These are phyloP conservation scores for Talinum fruticosum DNA, from an alignment of 148 eudicot genomes.

Conservation along the genomic window DNA sequence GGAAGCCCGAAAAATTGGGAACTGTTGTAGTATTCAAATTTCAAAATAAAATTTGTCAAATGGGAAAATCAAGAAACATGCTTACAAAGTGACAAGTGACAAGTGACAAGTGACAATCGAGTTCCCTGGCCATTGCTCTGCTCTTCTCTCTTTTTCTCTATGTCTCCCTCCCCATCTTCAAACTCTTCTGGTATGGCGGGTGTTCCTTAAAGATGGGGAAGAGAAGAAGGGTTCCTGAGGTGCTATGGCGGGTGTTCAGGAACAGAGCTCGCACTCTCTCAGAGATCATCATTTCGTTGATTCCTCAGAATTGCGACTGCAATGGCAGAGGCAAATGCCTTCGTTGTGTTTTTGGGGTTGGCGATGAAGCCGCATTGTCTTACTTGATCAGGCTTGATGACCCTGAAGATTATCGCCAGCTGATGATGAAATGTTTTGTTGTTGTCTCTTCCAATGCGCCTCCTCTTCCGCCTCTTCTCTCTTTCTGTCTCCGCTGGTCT, in stretches of 20 bases:
- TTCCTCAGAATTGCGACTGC: constrained; percentile 49
- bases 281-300: constrained; percentile 48
- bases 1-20: too few species aligned
- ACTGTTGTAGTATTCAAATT: too few species aligned
- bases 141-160: too few species aligned
- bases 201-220: constrained; percentile 24
- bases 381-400: constrained; percentile 50
- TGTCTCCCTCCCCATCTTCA: too few species aligned
- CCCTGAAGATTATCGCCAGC: constrained; percentile 45
- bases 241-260: constrained; percentile 51
- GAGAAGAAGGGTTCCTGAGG: constrained; percentile 50
- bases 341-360: constrained; percentile 40
- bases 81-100: too few species aligned
- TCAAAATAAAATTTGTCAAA: too few species aligned
- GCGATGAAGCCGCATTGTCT: constrained; percentile 24
- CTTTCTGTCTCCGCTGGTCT: constrained; percentile 45
- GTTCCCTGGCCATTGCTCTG: too few species aligned
- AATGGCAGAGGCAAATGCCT: constrained; percentile 35
- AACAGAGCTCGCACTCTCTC: constrained; percentile 48
- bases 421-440: constrained; percentile 56
- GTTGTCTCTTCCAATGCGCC: constrained; percentile 56
- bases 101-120: too few species aligned
- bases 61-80: too few species aligned
- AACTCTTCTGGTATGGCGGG: too few species aligned
- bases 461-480: constrained; percentile 28